Conservation (phyloP, 352 stramenopile species). For the Phytophthora tubulina region DNA sequence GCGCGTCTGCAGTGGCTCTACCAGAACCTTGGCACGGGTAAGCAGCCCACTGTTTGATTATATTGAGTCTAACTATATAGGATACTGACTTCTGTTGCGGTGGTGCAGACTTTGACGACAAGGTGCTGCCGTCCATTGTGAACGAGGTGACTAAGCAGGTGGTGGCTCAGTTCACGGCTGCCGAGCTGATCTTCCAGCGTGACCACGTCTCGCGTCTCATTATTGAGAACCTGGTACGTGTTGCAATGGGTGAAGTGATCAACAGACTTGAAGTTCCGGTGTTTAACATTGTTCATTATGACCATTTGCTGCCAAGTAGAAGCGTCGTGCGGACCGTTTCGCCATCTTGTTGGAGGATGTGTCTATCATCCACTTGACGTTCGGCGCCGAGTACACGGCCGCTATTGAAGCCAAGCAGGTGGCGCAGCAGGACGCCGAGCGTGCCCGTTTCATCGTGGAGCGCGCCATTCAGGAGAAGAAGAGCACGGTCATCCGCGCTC, state of each 20-base stretch:
- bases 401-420: slow-evolving; percentile 99
- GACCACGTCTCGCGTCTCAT: slow-evolving; percentile 97
- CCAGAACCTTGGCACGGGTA: slow-evolving; percentile 93
- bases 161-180: slow-evolving; percentile 99
- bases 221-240: slow-evolving; percentile 91
- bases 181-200: slow-evolving; percentile 99
- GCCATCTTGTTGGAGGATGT: slow-evolving; percentile 97
- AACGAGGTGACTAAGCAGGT: slow-evolving; percentile 99
- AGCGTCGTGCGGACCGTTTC: slow-evolving; percentile 91
- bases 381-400: slow-evolving; percentile 98
- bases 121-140: slow-evolving; percentile 98
- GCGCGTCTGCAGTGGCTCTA: slow-evolving; percentile 97
- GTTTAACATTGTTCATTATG: slow-evolving; percentile 16
- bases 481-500: slow-evolving; percentile 96
- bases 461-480: slow-evolving; percentile 99
- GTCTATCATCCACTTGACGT: slow-evolving; percentile 99
- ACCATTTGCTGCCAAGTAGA: slow-evolving; percentile 52
- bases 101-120: slow-evolving; percentile 97
- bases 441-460: slow-evolving; percentile 98
- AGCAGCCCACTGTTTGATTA: background rate
- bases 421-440: slow-evolving; percentile 99
- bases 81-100: slow-evolving; percentile 43
- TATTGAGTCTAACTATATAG: background rate
- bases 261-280: background rate
- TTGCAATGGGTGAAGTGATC: slow-evolving; percentile 22